These are phyloP conservation scores for Ceratocystis smalleyi DNA, from an alignment of 2,329 filamentous ascomycete genomes.

Conservation along the genomic window DNA sequence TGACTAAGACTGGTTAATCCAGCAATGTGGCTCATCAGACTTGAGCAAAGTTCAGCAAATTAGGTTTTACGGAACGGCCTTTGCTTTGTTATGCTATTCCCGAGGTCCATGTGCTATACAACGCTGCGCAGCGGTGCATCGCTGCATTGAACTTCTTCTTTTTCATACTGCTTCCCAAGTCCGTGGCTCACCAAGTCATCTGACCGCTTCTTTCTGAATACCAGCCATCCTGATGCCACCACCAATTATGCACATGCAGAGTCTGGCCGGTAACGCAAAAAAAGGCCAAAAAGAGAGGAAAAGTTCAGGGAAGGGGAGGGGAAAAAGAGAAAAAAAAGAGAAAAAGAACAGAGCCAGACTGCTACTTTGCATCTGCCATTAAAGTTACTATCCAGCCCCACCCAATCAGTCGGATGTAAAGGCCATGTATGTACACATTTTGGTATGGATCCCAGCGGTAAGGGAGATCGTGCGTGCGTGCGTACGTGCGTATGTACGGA, in stretches of 20 bases:
- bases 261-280: background rate
- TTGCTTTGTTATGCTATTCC: background rate
- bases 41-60: background rate
- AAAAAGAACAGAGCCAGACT: background rate
- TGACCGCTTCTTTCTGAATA: background rate
- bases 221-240: background rate
- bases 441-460: background rate
- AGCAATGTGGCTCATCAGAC: background rate
- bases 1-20: background rate
- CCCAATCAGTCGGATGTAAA: background rate
- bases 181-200: background rate
- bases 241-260: slow-evolving; percentile 2
- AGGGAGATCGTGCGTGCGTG: background rate
- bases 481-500: background rate
- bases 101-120: background rate
- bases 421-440: slow-evolving; percentile 2
- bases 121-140: background rate
- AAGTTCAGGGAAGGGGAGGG: background rate
- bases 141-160: no score
- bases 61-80: background rate
- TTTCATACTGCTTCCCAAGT: background rate
- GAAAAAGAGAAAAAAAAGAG: background rate
- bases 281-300: background rate
- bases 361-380: background rate
- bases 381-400: background rate